Base-by-base conservation (phyloP, 2,329 filamentous ascomycete species). In the Shiraia bambusicola region DNA sequence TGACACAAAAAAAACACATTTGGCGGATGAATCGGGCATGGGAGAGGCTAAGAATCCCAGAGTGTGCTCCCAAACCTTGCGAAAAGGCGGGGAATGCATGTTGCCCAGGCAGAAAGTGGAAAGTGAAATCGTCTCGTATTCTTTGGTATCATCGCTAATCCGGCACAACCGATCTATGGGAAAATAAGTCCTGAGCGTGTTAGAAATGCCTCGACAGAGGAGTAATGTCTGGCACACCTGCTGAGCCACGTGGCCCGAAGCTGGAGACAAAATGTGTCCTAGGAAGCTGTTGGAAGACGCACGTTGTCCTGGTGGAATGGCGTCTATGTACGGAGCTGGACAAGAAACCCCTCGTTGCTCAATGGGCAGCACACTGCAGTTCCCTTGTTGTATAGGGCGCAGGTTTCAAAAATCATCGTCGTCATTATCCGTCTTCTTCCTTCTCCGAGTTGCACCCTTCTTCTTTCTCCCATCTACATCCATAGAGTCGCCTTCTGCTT, bases 401-500 rank as follows among this genome's bases (percentile, higher is more conserved):
- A n/a, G n/a, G n/a, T n/a, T n/a, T 62, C 54, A 69, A 35, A 63
- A 63, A 32, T 67, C 63, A 17, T 69, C 65, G 24, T 69, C 66
- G 29, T 67, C 66, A 22, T 22, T 22, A 26, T 69, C 66, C 2
- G 56, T 50, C 53, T 69, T 69, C 53, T 67, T 67, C 58, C 64
- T 69, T 45, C 58, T 66, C 47, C 65, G 52, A 25, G 58, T 59
- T 6, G 59, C 40, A 4, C 54, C 37, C 60, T 75, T 77, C 54
- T 67, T 72, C 61, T 73, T 76, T 45, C 72, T 70, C 52, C 57
- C 58, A 59, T 61, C 74, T 66, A 50, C 72, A 9, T 66, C 65
- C 56, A 63, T 63, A 26, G 53, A 46, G 14, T 69, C 74, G n/a
- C 69, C 69, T 40, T 76, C 74, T 39, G 68, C 72, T 38, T 79